Evolutionary conservation across 75 land plant genomes (phyloP), one percentile per base, ranked within the genome.

Genomic region (Ceratopteris richardii): DNA sequence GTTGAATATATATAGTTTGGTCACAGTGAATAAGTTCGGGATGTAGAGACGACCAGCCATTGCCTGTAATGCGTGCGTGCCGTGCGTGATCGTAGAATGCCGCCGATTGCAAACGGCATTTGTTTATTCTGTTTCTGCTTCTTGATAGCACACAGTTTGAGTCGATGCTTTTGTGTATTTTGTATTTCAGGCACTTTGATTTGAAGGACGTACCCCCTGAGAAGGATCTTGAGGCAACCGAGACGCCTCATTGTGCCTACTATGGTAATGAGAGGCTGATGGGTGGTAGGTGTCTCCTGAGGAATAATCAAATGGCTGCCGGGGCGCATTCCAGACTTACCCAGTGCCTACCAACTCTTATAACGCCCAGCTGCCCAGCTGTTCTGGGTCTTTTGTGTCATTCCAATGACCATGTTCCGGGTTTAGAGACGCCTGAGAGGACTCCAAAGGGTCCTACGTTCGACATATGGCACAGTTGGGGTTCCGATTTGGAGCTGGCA

Each of bases 401-500:
- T 28, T 22, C 13, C 6, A 52, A 13, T 52, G 14, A 1, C 3
- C 24, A 28, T 12, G 54, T 52, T 9, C 27, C 28, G 6, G 28
- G 14, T 3, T 19, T 36, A 51, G 7, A 7, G 29, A 48, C 46
- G 31, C 54, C 28, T 25, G 46, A 12, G 29, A 57, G 41, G 43
- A 33, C 9, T 9, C 37, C 37, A n/a, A n/a, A n/a, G 37, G 3
- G 9, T 33, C 43, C 22, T 29, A 61, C 56, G 56, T 33, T 58
- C 0, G 61, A 66, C 21, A 57, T 21, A 43, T 23, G 48, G 54
- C 70, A 67, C 2, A 51, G 51, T 33, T 67, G 70, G 70, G 70
- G 70, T 22, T 67, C 63, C 13, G 70, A 67, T 20, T 51, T 67
- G 30, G 70, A 67, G 48, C 29, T 67, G 55, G 70, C 70, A 29